These are phyloP conservation scores for Ophiostoma fasciatum DNA, from an alignment of 2,329 filamentous ascomycete genomes.

Conservation along the genomic window DNA sequence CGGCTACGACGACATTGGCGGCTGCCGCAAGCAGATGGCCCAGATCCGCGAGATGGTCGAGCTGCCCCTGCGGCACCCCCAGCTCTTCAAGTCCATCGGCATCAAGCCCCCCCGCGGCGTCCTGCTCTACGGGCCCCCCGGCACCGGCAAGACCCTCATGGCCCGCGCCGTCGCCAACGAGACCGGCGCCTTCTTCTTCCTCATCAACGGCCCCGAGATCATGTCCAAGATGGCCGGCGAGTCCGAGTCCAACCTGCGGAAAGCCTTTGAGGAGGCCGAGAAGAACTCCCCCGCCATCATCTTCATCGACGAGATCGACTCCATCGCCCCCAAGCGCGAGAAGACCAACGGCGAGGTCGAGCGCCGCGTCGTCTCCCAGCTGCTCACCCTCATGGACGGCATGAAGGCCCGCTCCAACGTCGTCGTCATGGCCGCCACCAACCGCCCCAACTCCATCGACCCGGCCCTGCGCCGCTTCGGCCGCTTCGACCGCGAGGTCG, in stretches of 20 bases:
- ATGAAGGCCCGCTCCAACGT: conserved; percentile 99
- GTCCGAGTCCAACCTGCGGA: conserved; percentile 93
- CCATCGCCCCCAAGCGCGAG: conserved; percentile 97
- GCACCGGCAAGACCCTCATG: conserved; percentile 99
- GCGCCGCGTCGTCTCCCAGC: conserved; percentile 93
- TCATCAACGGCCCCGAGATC: conserved; percentile 98
- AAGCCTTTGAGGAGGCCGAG: conserved; percentile 98
- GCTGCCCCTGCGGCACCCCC: conserved; percentile 87
- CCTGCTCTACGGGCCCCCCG: conserved; percentile 87
- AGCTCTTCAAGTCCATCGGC: conserved; percentile 99
- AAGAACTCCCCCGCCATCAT: conserved; percentile 99
- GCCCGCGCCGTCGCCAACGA: conserved; percentile 97
- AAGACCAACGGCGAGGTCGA: conserved; percentile 99
- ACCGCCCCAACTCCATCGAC: conserved; percentile 97
- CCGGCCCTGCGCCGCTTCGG: conserved; percentile 95
- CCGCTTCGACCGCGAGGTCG: conserved; percentile 96
- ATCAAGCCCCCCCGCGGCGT: conserved; percentile 99
- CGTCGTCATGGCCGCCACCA: conserved; percentile 97
- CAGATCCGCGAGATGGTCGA: conserved; percentile 98
- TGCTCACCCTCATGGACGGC: conserved; percentile 92
- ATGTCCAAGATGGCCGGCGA: conserved; percentile 99
- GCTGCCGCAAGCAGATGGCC: conserved; percentile 98
- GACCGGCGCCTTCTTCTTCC: conserved; percentile 97
- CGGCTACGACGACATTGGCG: conserved; percentile 97
- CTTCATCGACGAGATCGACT: conserved; percentile 99